Percentiles rank a stretch among this genome's conserved stretches.
Conservation (phyloP, 768 basidiomycete genomes). For the Filobasidium floriforme region DNA sequence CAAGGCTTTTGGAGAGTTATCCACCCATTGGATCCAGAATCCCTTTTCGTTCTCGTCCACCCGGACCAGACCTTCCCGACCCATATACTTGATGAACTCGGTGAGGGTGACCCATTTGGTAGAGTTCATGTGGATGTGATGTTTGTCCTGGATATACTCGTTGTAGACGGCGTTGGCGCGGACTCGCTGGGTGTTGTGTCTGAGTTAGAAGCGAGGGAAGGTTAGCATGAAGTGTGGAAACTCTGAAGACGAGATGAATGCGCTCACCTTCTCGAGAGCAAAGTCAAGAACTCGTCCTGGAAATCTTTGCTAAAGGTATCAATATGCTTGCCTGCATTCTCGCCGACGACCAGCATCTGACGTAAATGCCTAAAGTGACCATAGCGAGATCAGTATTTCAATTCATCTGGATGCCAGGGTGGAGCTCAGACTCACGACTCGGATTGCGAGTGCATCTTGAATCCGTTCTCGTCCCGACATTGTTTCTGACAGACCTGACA, state of each 20-base stretch:
- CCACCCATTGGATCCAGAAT: slow-evolving; percentile 95
- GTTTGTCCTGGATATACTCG: slow-evolving; percentile 90
- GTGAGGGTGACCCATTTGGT: slow-evolving; percentile 96
- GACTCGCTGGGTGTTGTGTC: slow-evolving; percentile 90
- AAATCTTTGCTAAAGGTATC: slow-evolving; percentile 80
- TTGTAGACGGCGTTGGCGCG: slow-evolving; percentile 93
- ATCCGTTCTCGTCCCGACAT: slow-evolving; percentile 94
- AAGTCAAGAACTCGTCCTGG: slow-evolving; percentile 81
- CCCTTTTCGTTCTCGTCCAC: slow-evolving; percentile 99
- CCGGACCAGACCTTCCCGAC: slow-evolving; percentile 71
- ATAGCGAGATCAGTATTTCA: not conserved
- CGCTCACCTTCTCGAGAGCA: slow-evolving; percentile 72
- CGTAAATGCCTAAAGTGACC: slow-evolving; percentile 61
- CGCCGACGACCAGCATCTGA: slow-evolving; percentile 95
- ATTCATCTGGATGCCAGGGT: slow-evolving; percentile 49
- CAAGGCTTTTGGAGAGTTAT: slow-evolving; percentile 87
- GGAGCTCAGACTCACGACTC: slow-evolving; percentile 23
- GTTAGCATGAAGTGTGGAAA: not conserved
- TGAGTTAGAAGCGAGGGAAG: slow-evolving; percentile 38
- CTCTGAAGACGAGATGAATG: not conserved
- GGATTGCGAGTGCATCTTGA: slow-evolving; percentile 77
- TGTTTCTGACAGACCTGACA: slow-evolving; percentile 99
- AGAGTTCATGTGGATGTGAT: slow-evolving; percentile 94
- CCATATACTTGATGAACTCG: slow-evolving; percentile 88
- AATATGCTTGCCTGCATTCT: slow-evolving; percentile 86